A percentile compares a stretch with the other conserved stretches of the same genome.
Conservation (phyloP, 2,329 filamentous ascomycete genomes). For the Huntiella bhutanensis region DNA sequence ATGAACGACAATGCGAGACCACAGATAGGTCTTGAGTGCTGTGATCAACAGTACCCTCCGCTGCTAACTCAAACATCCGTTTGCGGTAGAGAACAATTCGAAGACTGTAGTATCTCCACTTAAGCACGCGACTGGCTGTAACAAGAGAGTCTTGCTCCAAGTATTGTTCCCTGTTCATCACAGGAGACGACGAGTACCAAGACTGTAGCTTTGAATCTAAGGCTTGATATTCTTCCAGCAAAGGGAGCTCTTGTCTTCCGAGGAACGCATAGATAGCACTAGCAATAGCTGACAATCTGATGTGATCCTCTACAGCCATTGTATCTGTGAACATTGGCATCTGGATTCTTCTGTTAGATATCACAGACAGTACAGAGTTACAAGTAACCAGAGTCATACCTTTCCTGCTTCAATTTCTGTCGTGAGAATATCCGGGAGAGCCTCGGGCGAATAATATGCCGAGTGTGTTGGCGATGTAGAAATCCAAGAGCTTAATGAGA, state of each 20-base stretch:
- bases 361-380: no score
- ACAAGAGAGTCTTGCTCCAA: slow-evolving; percentile 52
- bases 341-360: no score
- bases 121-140: slow-evolving; percentile 55
- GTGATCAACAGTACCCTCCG: slow-evolving; percentile 21
- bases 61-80: slow-evolving; percentile 46
- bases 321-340: no score
- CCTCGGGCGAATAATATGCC: slow-evolving; percentile 28
- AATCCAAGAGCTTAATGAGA: slow-evolving; percentile 58
- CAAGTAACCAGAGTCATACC: neutral
- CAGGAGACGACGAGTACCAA: slow-evolving; percentile 55
- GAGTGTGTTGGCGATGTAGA: slow-evolving; percentile 52
- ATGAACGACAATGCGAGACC: slow-evolving; percentile 47
- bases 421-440: slow-evolving; percentile 23
- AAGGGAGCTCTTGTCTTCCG: slow-evolving; percentile 27
- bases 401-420: neutral
- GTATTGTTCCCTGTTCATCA: slow-evolving; percentile 42
- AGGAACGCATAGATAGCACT: slow-evolving; percentile 54
- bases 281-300: slow-evolving; percentile 62
- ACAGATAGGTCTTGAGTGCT: slow-evolving; percentile 45
- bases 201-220: slow-evolving; percentile 49
- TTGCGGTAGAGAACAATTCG: slow-evolving; percentile 60
- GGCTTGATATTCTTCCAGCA: slow-evolving; percentile 46
- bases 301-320: slow-evolving; percentile 33
- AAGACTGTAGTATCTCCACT: slow-evolving; percentile 65